Percentiles rank a stretch among this genome's conserved stretches.
Conservation (phyloP, 179 eudicot species). For the Actinidia arguta region DNA sequence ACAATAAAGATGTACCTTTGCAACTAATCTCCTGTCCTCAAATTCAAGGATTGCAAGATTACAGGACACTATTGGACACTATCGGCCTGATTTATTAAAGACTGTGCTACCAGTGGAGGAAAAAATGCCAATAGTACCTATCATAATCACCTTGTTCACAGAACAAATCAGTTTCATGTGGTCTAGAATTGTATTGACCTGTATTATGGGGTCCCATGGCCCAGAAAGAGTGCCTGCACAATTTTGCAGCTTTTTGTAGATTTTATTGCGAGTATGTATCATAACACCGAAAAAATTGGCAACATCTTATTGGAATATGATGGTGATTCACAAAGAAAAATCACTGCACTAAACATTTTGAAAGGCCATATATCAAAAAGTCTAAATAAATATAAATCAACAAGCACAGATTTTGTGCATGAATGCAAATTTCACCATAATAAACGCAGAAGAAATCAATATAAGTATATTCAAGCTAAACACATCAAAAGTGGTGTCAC, state of each 20-base stretch:
- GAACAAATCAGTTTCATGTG: conserved; percentile 70
- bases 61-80: conserved; percentile 61
- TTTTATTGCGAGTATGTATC: conserved; percentile 69
- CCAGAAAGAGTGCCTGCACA: conserved; percentile 73
- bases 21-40: conserved; percentile 58
- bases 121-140: conserved; percentile 76
- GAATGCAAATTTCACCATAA: neutral
- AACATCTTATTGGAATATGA: neutral
- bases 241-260: conserved; percentile 61
- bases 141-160: conserved; percentile 76
- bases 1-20: conserved; percentile 50
- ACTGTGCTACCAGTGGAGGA: conserved; percentile 71
- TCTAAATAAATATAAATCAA: neutral
- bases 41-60: conserved; percentile 66
- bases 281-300: conserved; percentile 54
- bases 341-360: conserved; percentile 14
- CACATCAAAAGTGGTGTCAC: neutral
- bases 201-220: conserved; percentile 75
- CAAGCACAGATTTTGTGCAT: neutral
- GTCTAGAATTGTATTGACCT: conserved; percentile 67
- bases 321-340: neutral
- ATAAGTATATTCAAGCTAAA: neutral
- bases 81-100: conserved; percentile 63
- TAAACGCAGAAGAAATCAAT: neutral
- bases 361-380: conserved; percentile 1